Evolutionary conservation across 805 yeast genomes (phyloP), one percentile per base, ranked within the genome.

Genomic region (Teunomyces gatunensis): DNA sequence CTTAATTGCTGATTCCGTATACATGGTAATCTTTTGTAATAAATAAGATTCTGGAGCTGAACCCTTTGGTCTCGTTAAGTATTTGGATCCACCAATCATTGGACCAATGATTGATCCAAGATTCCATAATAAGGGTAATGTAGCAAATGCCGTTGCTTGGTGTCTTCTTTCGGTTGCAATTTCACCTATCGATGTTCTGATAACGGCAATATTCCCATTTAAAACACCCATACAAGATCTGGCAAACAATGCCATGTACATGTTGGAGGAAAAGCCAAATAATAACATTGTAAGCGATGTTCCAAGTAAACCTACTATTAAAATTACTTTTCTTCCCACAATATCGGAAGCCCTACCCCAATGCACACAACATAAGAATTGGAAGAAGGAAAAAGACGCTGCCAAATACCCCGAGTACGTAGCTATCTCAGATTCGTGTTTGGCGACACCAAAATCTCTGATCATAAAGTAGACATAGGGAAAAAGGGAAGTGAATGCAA

Each of bases 401-500:
- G 85, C 75, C 47, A 83, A 63, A 56, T 81, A 81, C 5, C 88
- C 87, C 7, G 85, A 78, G 59, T 80, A 83, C 47, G 72, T 76
- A 2, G 85, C 71, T 32, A 83, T 79, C 43, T 77, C 76, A n/a
- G 78, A 73, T 42, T 78, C 79, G 20, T 69, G 66, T 33, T 76
- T 69, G 5, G 66, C 68, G 11, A 80, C 62, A 3, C 74, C 73
- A 57, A 81, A 81, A 50, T 79, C 84, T 49, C 79, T 61, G 15
- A 82, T 81, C 85, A 83, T 79, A 63, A 79, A 83, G 59, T 78
- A 83, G 34, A 81, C 74, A 55, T 82, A 83, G 3, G 87, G 87
- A 57, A 83, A 81, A 29, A 81, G 60, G 4, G 85, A 80, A 3
- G 86, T 79, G 66, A 81, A 83, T 2, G 85, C 79, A 17, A 83